Base-by-base conservation (phyloP, 805 yeast genomes). In the Deakozyma indianensis region DNA sequence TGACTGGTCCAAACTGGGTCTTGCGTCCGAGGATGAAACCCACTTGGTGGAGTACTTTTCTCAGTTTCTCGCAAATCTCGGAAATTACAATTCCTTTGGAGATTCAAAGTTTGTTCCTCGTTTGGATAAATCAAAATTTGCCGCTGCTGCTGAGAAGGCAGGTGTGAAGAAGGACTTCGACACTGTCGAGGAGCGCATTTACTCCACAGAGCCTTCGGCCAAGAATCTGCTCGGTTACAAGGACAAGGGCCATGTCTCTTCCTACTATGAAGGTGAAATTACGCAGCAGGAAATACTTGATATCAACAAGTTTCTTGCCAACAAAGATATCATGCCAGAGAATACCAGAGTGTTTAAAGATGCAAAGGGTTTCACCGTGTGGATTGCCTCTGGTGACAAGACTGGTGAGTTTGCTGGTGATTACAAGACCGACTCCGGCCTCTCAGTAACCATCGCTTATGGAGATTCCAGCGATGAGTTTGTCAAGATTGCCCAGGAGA, bases 41-140 rank as follows among this genome's bases (percentile, higher is more conserved):
- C 58, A 60, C 18, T 83, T 81, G 59, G 43, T 61, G 23, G 82
- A 78, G 57, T 79, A 79, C 52, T 73, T 82, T 18, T 71, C 80
- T 14, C 83, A 77, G 58, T 74, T 80, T 51, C 64, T 79, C 51
- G 65, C 75, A 41, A 80, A 79, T 59, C 63, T 85, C 75, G 60
- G 81, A 79, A 24, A 80, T 86, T 35, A 90, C 83, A 65, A 86
- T 64, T 80, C 92, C 1, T 86, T 86, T 60, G 96, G 96, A 52
- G 95, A 86, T 64, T 75, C 76, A 53, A 86, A 86, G 62, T 86
- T 86, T 56, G 70, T 86, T 50, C 96, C 96, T 35, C 65, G 75
- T 43, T 55, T 84, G 35, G 47, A 70, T 0, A 56, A 53, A 25
- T 71, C 61, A 0, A 69, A 69, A 4, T 78, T 85, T 52, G 71